phyloP scores from a whole-genome alignment of 208 protist species.

The Trypanosoma avium region DNA sequence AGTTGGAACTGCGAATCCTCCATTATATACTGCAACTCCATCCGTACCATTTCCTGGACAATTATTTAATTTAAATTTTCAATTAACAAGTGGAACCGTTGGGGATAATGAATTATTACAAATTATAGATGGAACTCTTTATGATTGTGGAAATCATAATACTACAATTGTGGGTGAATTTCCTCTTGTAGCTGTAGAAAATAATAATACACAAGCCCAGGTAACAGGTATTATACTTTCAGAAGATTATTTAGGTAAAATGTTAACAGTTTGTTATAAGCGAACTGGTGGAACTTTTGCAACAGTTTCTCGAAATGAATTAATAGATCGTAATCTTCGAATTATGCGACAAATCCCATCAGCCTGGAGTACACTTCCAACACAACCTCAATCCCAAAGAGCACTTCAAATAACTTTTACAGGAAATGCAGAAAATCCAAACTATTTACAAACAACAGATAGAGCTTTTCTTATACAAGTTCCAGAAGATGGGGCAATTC shows the following conservation, averaged over 20 bases:
- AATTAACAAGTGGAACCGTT: constrained; percentile 14
- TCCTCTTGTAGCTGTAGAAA: constrained; percentile 9
- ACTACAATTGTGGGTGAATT: constrained; percentile 51
- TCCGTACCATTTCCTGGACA: constrained; percentile 53
- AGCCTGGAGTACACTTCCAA: constrained; percentile 48
- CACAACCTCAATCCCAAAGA: constrained; percentile 48
- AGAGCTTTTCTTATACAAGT: no score
- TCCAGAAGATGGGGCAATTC: background rate
- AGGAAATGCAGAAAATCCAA: constrained; percentile 27
- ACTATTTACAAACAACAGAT: constrained; percentile 54
- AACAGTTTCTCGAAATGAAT: constrained; percentile 45
- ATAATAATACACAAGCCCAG: background rate
- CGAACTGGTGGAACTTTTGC: constrained; percentile 61
- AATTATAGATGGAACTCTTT: constrained; percentile 73
- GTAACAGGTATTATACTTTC: background rate
- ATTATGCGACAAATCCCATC: constrained; percentile 44
- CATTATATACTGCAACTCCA: constrained; percentile 41
- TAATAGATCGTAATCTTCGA: constrained; percentile 56
- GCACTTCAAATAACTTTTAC: constrained; percentile 66
- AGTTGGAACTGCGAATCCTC: constrained; percentile 39
- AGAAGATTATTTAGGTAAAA: background rate
- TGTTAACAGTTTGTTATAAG: constrained; percentile 76
- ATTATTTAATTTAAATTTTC: constrained; percentile 54
- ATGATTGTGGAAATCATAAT: constrained; percentile 81
- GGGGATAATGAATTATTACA: constrained; percentile 45